Evolutionary conservation across 2,329 filamentous ascomycete species (phyloP), one percentile per base, ranked within the genome.

Genomic region (Metarhizium anisopliae): DNA sequence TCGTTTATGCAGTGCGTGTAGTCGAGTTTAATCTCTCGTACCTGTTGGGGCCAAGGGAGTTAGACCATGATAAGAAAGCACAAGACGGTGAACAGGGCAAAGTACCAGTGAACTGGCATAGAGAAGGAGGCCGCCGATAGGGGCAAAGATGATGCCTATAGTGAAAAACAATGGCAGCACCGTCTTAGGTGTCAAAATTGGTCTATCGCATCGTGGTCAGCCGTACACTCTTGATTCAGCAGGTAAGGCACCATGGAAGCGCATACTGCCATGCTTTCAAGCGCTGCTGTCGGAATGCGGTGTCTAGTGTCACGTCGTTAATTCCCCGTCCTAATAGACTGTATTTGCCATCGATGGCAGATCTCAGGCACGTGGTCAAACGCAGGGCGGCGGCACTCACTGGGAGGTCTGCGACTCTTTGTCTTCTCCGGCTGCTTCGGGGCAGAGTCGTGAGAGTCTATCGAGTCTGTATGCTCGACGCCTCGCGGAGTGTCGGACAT

Each of bases 201-300:
- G 93, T 75, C 90, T 94, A 67, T 35, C 18, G 25, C 38, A 14
- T 36, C 63, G 63, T 59, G 55, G 70, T 79, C 66, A 78, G 75
- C 11, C 54, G 60, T 25, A 59, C 66, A 50, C 8, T 45, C 18
- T 13, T 45, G 35, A 25, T 32, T 43, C 25, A 43, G 18, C 40
- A n/a, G 49, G 2, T 16, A 25, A 11, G 16, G 14, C 16, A 45
- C 20, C 42, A 11, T 14, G 40, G 32, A 18, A 50, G 38, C 50
- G 82, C 90, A 74, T 79, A 95, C 87, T 99, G 94, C 94, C 94
- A 99, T 77, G 94, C 94, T 76, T 97, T 96, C 72, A 99, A 76
- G 69, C 94, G 86, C 74, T 99, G 94, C 71, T 99, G 94, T 65
- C 94, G 84, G 70, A 97, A 99, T 11, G 94, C 94, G 58, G 93